These are phyloP conservation scores for Cinchona pubescens DNA, from an alignment of 257 asterid genomes.

Conservation along the genomic window DNA sequence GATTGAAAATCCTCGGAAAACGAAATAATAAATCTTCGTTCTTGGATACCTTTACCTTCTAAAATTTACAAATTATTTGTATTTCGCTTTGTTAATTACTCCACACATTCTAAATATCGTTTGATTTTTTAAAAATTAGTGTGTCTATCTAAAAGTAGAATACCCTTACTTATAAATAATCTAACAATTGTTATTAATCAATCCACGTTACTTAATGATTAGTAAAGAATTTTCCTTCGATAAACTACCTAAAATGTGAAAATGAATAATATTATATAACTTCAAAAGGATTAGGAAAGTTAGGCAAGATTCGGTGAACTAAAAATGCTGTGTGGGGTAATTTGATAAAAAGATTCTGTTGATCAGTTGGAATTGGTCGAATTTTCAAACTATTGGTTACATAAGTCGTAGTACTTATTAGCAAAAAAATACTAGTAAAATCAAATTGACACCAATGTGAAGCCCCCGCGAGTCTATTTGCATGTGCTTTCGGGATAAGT, in stretches of 20 bases:
- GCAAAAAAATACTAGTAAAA: neutral
- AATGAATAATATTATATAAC: neutral
- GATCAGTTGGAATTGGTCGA: neutral
- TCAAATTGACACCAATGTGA: neutral
- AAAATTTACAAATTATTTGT: no score
- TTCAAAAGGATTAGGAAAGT: neutral
- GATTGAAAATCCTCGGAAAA: neutral
- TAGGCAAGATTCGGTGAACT: neutral
- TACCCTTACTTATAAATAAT: no score
- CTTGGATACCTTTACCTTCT: no score
- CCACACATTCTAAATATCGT: no score
- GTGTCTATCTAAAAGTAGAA: no score
- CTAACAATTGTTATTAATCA: no score
- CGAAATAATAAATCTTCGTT: neutral
- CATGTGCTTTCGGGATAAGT: conserved; percentile 13
- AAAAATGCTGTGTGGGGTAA: neutral
- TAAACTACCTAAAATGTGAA: neutral
- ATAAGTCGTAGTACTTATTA: neutral
- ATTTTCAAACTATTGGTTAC: neutral
- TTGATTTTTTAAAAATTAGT: no score
- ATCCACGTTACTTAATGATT: no score
- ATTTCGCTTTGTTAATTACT: no score
- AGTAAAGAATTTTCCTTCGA: no score
- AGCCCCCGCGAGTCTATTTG: neutral
- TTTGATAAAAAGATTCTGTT: neutral